Base-by-base conservation (phyloP, 805 yeast species). In the Wickerhamiella sorbophila region DNA sequence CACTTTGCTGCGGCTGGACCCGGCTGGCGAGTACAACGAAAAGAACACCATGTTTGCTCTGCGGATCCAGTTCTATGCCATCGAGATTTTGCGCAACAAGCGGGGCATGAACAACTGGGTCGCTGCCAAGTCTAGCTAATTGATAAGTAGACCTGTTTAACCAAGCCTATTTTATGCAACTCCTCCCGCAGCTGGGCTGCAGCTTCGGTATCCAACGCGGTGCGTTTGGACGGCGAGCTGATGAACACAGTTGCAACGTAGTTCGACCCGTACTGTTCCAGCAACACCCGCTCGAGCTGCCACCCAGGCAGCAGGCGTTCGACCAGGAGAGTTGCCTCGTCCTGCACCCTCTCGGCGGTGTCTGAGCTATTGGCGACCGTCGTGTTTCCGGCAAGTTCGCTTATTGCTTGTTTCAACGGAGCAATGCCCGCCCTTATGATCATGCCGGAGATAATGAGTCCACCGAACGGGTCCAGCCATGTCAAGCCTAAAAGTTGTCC, bases 381-480 rank as follows among this genome's bases (percentile, higher is more conserved):
- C 12, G 47, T 48, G 33, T 75, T 71, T 54, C 88, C 98, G 24
- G 84, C 69, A 36, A 88, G 64, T 56, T 88, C 97, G 45, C 70
- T 70, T 52, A 79, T 69, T 0, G 96, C 75, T 21, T 70, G 69
- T 44, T 69, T 65, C 51, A 81, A 74, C 21, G 94, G 87, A 2
- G 72, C 71, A 59, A 74, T 70, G 29, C 97, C 97, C 5, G 95
- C 95, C 49, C 72, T 76, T 48, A 87, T 74, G 43, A 91, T 79
- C 52, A 91, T 65, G 1, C 70, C 69, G 0, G 96, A 85, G 6
- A 91, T 97, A 4, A 84, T 56, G 24, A 87, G 59, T 0, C 97
- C 98, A 47, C 97, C 98, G 43, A 85, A 71, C 2, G 96, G 82
- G 58, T 91, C 98, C 42, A 91, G 63, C 77, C 95, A 85, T 35